Evolutionary conservation across 2,329 filamentous ascomycete species (phyloP), one percentile per base, ranked within the genome.

Genomic region (Talaromyces sp.): DNA sequence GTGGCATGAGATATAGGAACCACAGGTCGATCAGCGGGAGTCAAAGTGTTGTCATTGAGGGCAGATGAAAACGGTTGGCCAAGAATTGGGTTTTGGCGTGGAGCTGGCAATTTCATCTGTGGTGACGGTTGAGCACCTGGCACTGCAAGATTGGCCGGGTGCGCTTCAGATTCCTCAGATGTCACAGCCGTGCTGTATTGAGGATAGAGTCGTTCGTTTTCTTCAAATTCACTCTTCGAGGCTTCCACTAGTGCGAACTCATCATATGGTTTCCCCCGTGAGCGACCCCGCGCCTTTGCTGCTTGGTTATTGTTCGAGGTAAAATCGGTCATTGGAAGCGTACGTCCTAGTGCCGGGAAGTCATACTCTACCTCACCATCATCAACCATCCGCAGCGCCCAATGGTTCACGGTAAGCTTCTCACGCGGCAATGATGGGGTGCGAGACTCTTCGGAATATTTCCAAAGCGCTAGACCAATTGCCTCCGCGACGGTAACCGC

Each of bases 291-390:
- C 47, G 79, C 62, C 14, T 70, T 72, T 20, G 69, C 81, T 24
- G 81, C 82, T 36, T 84, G 78, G 58, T 85, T 86, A 66, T 87
- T 87, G 70, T 87, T 87, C 2, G 82, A 86, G 0, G 85, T 86
- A 62, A 87, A 87, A 62, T 87, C 84, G 3, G 79, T 78, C 49
- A 87, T 77, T 1, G 82, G 80, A 57, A 81, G 78, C 19, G 79
- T 82, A 30, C 84, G 77, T 9, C 75, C 78, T 29, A 87, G 70
- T 1, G 84, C 77, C 5, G 84, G 84, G 57, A 87, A 87, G 62
- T 87, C 85, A 62, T 82, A 84, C 54, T 87, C 85, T 2, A 87
- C 81, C 62, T 87, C 85, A 5, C 82, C 85, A 60, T 87, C 85
- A 60, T 87, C 85, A 8, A 86, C 83, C 80, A 87, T 86, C n/a